Evolutionary conservation across 139 green algal species (phyloP), one percentile per base, ranked within the genome.

Genomic region (Chlorella sp.): DNA sequence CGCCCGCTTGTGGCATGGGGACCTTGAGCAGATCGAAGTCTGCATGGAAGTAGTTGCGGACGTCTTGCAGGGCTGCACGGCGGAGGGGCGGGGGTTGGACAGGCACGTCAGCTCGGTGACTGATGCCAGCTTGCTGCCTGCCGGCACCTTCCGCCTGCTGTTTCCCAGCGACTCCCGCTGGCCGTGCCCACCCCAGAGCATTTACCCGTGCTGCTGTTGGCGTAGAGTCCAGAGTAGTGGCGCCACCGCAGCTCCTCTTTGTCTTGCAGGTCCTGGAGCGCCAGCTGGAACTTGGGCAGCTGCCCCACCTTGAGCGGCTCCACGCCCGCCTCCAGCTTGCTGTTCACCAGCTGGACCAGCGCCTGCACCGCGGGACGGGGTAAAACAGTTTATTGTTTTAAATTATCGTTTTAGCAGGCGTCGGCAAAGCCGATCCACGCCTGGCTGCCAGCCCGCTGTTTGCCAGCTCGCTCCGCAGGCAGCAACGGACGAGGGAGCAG

Each of bases 11-110:
- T 16, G 51, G 51, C 51, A 60, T 60, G 51, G 51, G 51, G 24
- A 83, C 65, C 30, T 74, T 46, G 28, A 83, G 46, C 40, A 83
- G 28, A 41, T 83, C 77, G 11, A 83, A 83, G 40, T 83, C 77
- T 0, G 60, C 41, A 19, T 83, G 77, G 77, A 83, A 83, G 58
- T 83, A 83, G 40, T 26, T 73, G 40, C 77, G 77, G 4, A 83
- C 36, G 60, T 83, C 77, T 34, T 46, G 56, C 40, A 83, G 38
- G 40, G 58, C 77, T 83, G 77, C 77, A 73, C 11, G 9, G 13
- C 20, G 20, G 11, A 65, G 13, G 9, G 56, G 9, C 3, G 3
- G 13, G 17, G 62, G 30, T 26, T 13, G 62, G 40, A 32, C 4
- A 17, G 17, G 32, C 9, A 1, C 13, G 73, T 30, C 26, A n/a